These are phyloP conservation scores for Kuraishia ogatae DNA, from an alignment of 805 yeast genomes.

Conservation along the genomic window DNA sequence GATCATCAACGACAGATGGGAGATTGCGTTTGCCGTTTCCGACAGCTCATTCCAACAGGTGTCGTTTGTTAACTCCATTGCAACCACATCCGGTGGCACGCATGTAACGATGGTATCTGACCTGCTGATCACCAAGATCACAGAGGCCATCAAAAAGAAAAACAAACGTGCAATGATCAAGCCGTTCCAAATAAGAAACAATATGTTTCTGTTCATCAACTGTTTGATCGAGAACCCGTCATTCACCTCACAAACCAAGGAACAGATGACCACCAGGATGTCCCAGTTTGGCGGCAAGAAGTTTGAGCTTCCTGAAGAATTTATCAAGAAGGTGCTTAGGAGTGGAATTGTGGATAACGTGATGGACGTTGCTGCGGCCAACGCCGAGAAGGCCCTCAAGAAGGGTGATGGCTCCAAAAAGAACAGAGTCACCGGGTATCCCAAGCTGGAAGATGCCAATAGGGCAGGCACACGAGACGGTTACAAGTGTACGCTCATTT, in stretches of 20 bases:
- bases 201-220: conserved; percentile 85
- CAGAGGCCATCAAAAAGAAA: conserved; percentile 62
- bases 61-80: conserved; percentile 94
- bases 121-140: conserved; percentile 69
- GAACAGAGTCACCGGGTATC: conserved; percentile 78
- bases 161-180: conserved; percentile 62
- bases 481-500: conserved; percentile 80
- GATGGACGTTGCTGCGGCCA: conserved; percentile 74
- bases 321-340: conserved; percentile 61
- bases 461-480: conserved; percentile 94
- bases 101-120: conserved; percentile 85
- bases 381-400: conserved; percentile 80
- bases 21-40: conserved; percentile 87
- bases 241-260: conserved; percentile 95
- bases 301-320: conserved; percentile 65
- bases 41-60: conserved; percentile 89
- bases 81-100: conserved; percentile 95
- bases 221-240: conserved; percentile 95
- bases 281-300: conserved; percentile 84
- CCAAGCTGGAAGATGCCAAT: conserved; percentile 91
- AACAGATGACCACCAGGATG: conserved; percentile 83
- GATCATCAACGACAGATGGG: conserved; percentile 85
- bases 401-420: conserved; percentile 85
- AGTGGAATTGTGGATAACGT: conserved; percentile 70
- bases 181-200: conserved; percentile 82